A percentile compares a stretch with the other conserved stretches of the same genome.
phyloP scores from a whole-genome alignment of 2,329 filamentous ascomycete species.

The Aspergillus sp. region DNA sequence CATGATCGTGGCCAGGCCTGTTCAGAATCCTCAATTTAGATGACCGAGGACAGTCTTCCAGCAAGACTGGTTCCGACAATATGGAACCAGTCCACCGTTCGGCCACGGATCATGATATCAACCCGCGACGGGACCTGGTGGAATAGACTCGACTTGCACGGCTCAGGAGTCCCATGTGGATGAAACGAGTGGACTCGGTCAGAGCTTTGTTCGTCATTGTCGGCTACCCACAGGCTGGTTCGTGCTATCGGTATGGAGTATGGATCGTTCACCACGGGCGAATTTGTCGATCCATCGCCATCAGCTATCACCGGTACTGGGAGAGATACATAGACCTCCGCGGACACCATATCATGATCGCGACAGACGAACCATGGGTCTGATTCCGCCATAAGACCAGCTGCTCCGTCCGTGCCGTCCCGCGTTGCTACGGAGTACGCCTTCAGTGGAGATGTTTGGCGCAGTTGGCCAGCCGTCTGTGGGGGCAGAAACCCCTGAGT shows the following conservation, averaged over 20 bases:
- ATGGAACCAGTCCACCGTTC: background rate
- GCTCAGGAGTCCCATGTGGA: too few species aligned
- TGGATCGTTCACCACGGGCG: too few species aligned
- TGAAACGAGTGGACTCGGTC: too few species aligned
- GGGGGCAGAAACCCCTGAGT: too few species aligned
- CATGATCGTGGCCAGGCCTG: background rate
- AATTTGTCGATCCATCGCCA: too few species aligned
- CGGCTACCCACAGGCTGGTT: too few species aligned
- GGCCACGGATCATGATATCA: background rate
- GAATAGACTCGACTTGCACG: background rate
- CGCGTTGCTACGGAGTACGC: conserved; percentile 11
- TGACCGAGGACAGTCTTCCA: background rate
- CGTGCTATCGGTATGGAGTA: too few species aligned
- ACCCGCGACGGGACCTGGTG: background rate
- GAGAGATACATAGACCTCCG: background rate
- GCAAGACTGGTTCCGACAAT: background rate
- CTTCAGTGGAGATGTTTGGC: conserved; percentile 5
- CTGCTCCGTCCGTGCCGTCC: conserved; percentile 11
- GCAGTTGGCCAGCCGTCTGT: background rate
- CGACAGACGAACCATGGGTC: background rate
- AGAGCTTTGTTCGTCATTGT: too few species aligned
- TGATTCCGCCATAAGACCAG: background rate
- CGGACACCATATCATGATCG: background rate
- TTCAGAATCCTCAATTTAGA: background rate
- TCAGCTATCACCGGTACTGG: too few species aligned